Base-by-base conservation (phyloP, 345 rosid species). In the Eucalyptus cloeziana region DNA sequence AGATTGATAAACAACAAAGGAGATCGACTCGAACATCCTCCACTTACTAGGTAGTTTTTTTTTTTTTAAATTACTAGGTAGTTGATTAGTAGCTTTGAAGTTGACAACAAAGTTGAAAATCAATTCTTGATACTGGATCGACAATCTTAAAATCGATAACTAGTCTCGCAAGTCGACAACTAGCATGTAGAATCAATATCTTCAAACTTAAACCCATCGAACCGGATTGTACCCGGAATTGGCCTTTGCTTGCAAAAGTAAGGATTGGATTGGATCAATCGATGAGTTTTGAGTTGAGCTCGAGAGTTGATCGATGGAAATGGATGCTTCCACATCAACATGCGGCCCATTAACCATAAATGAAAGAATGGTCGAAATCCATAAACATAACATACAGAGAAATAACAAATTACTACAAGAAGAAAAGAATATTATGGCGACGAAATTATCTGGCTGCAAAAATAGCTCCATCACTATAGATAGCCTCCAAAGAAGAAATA, bases 191-290 rank as follows among this genome's bases (percentile, higher is more conserved):
- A 69, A 69, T 69, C 2, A 25, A 33, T 19, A 69, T 69, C 80
- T 69, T 69, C 43, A 33, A 69, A 69, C 80, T 16, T 33, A 6
- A 9, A 69, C 83, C 30, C 47, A 21, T 37, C 8, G 1, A 71
- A 76, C 3, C 0, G 43, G 14, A 76, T 37, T 21, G 27, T 19
- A 21, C 45, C 1, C 13, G 0, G 24, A 71, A 37, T 71, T 71
- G 83, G 83, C 8, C 47, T 21, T 40, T 37, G 47, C 83, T 76
- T 76, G 27, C 47, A 76, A 76, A 71, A 76, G 15, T 21, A 37
- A 40, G 27, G 15, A 76, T 37, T 76, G 2, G 14, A 11, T 11
- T 40, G 27, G 83, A 37, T 76, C 30, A 76, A 11, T 40, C 30
- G 4, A 76, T 1, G 3, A 6, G 85, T 21, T 76, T 44, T 76